phyloP scores from a whole-genome alignment of 2,329 filamentous ascomycete genomes.

The Ophiostoma quercus region DNA sequence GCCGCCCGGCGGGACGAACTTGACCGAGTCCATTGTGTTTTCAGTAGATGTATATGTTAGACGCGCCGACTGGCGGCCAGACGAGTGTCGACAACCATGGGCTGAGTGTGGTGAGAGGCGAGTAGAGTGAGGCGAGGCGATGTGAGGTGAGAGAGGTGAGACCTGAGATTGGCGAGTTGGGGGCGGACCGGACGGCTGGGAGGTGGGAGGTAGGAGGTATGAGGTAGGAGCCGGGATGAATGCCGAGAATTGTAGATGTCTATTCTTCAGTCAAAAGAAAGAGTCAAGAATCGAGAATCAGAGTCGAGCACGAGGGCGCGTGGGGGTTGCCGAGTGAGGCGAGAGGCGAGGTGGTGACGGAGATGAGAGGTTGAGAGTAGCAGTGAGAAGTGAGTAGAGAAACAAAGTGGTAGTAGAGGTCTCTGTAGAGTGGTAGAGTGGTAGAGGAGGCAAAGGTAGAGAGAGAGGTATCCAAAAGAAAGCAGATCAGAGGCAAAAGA shows the following conservation, averaged over 20 bases:
- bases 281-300: neutral
- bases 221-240: neutral
- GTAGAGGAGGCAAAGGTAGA: neutral
- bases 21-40: constrained; percentile 26
- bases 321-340: neutral
- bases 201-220: too few relatives aligned
- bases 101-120: neutral
- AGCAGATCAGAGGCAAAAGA: neutral
- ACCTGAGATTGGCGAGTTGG: neutral
- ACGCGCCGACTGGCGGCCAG: constrained; percentile 17
- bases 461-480: neutral
- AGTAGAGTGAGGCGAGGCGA: neutral
- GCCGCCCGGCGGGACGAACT: constrained; percentile 30
- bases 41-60: constrained; percentile 29
- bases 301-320: neutral
- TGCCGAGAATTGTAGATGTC: neutral
- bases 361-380: neutral
- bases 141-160: neutral
- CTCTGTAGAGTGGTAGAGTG: constrained; percentile 4
- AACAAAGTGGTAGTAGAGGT: neutral
- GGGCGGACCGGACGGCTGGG: neutral
- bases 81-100: neutral
- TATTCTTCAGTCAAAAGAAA: neutral
- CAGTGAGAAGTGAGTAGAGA: neutral
- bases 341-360: neutral